These are phyloP conservation scores for Botrytis cinerea DNA, from an alignment of 2,329 filamentous ascomycete species.

Conservation along the genomic window DNA sequence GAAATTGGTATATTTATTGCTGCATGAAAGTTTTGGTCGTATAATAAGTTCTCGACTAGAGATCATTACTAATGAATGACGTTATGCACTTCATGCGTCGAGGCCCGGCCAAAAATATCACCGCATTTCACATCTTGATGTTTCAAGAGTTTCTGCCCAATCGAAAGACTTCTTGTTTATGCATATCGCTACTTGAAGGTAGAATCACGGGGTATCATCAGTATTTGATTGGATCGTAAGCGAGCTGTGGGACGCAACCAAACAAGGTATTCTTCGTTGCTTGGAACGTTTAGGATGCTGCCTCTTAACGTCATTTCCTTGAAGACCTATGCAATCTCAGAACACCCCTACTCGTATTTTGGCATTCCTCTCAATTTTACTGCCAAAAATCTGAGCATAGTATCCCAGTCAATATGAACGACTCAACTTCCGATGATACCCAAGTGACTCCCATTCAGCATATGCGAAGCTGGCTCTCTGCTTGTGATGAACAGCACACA, in stretches of 20 bases:
- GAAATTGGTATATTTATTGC: too few species aligned
- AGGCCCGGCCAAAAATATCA: background rate
- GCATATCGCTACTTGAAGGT: background rate
- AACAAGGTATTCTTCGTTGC: background rate
- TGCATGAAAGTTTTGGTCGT: too few species aligned
- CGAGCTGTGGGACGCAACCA: background rate
- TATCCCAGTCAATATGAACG: background rate
- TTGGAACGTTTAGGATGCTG: background rate
- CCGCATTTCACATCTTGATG: background rate
- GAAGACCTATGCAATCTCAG: background rate
- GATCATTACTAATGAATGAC: background rate
- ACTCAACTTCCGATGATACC: background rate
- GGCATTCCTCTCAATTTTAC: background rate
- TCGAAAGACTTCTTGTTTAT: background rate
- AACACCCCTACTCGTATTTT: background rate
- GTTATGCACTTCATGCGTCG: too few species aligned
- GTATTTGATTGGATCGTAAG: background rate
- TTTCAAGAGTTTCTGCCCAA: background rate
- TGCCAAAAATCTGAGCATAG: background rate
- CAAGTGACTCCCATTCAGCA: background rate
- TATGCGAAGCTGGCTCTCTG: background rate
- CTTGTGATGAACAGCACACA: background rate
- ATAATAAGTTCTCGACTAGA: background rate
- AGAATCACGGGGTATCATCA: background rate
- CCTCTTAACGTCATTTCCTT: background rate